phyloP scores from a whole-genome alignment of 106 monocot species.

The Dendrobium chrysotoxum region DNA sequence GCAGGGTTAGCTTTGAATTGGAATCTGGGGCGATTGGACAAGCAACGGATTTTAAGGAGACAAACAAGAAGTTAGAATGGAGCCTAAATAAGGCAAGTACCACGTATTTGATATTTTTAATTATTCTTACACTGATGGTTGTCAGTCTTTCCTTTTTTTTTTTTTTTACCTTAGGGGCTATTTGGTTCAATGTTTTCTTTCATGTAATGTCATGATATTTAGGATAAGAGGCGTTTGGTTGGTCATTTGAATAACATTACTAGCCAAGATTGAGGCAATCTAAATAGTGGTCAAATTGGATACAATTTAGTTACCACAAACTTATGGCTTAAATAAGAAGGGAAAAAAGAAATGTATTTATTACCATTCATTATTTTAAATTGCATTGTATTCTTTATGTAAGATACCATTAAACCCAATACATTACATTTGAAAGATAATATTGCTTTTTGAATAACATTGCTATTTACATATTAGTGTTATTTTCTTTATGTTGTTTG shows the following conservation, averaged over 20 bases:
- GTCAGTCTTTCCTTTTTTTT: not conserved
- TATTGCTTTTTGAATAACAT: not conserved
- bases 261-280: too few relatives aligned
- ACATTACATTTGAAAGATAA: not conserved
- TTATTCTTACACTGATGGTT: not conserved
- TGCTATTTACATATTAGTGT: not conserved
- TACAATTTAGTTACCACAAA: not conserved
- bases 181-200: not conserved
- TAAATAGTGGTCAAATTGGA: not conserved
- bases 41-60: slow-evolving; percentile 94
- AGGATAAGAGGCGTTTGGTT: not conserved
- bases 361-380: not conserved
- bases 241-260: too few relatives aligned
- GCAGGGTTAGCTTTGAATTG: slow-evolving; percentile 88
- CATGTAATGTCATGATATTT: not conserved
- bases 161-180: not conserved
- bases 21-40: slow-evolving; percentile 81
- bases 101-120: not conserved
- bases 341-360: not conserved
- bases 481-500: not conserved
- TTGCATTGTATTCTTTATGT: too few relatives aligned
- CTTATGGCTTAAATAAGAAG: not conserved
- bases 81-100: slow-evolving; percentile 68
- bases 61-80: slow-evolving; percentile 82
- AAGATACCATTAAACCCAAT: too few relatives aligned